Evolutionary conservation across 345 rosid species (phyloP).

Genomic region (Ceriops tagal): DNA sequence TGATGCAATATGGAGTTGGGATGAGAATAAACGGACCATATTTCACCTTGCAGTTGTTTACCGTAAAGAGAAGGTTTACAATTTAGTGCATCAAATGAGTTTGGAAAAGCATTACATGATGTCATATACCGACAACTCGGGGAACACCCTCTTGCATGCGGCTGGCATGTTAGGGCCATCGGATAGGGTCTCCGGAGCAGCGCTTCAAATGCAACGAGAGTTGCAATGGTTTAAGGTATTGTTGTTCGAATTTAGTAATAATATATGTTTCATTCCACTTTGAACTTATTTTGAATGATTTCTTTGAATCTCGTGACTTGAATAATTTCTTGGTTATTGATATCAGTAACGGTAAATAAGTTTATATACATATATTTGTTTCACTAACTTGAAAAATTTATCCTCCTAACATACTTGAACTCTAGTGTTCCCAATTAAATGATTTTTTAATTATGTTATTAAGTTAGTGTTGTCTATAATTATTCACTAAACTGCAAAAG

Average conservation of each 20-base stretch:
- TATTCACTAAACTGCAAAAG: too few species aligned
- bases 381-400: too few species aligned
- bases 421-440: too few species aligned
- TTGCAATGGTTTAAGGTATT: neutral
- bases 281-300: neutral
- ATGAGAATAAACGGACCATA: accelerated
- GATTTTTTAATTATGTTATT: too few species aligned
- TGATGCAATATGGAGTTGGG: neutral
- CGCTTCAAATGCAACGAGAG: neutral
- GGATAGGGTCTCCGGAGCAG: neutral
- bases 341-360: too few species aligned
- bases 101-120: neutral
- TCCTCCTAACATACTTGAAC: too few species aligned
- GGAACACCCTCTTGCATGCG: neutral
- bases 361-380: too few species aligned
- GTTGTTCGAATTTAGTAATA: neutral
- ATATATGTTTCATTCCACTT: neutral
- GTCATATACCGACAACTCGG: too few species aligned
- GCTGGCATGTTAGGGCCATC: neutral
- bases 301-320: too few species aligned
- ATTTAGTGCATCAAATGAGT: neutral
- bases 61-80: neutral
- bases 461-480: too few species aligned
- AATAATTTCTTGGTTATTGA: too few species aligned
- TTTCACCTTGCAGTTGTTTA: neutral